phyloP scores from a whole-genome alignment of 2,329 filamentous ascomycete species.

The Geosmithia morbida region DNA sequence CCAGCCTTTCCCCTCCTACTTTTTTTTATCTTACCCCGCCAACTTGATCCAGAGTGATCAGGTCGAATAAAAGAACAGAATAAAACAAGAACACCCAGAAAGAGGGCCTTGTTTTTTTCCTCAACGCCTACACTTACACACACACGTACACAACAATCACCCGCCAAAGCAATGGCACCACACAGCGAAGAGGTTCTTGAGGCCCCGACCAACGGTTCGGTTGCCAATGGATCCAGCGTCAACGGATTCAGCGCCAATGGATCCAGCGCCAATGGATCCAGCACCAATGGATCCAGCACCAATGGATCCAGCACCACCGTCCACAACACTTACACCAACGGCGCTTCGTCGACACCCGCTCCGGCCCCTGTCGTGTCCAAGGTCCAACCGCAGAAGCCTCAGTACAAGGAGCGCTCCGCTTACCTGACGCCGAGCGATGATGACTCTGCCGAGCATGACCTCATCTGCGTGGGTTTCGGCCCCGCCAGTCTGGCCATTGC shows the following conservation, averaged over 20 bases:
- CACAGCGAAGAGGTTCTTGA: conserved; percentile 4
- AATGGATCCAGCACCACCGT: neutral
- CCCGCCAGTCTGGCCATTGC: conserved; percentile 83
- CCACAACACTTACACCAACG: conserved; percentile 2
- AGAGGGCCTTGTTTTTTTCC: neutral
- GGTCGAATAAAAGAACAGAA: neutral
- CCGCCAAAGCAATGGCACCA: conserved; percentile 6
- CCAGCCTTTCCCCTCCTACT: neutral
- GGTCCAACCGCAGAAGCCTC: conserved; percentile 6
- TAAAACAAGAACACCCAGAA: neutral
- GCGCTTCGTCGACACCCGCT: conserved; percentile 1
- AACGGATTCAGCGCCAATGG: no score
- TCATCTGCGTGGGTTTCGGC: conserved; percentile 86
- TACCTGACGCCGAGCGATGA: conserved; percentile 34
- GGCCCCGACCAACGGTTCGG: neutral
- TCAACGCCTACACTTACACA: no score
- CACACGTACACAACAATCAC: neutral
- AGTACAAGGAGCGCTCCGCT: conserved; percentile 9
- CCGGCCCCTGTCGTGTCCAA: conserved; percentile 9
- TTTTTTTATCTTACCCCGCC: neutral
- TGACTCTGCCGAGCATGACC: conserved; percentile 55
- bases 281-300: neutral
- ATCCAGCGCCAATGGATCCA: no score
- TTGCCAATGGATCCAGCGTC: conserved; percentile 1
- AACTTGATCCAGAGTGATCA: no score